A percentile compares a stretch with the other conserved stretches of the same genome.
Conservation (phyloP, 2,329 filamentous ascomycete species). For the Xylariaceae sp. region DNA sequence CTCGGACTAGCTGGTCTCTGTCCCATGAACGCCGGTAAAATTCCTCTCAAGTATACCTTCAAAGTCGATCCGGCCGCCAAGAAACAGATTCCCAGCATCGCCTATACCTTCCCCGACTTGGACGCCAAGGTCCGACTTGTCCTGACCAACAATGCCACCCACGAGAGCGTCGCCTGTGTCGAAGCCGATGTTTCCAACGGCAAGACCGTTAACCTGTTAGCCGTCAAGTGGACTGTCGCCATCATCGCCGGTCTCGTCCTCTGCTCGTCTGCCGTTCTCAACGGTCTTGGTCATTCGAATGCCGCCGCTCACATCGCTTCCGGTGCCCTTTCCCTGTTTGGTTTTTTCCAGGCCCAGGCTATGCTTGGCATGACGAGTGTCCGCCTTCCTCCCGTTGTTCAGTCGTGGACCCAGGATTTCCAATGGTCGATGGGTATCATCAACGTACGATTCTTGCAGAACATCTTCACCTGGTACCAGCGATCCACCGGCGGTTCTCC, state of each 20-base stretch:
- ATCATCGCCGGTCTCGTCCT: conserved; percentile 71
- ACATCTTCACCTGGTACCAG: conserved; percentile 82
- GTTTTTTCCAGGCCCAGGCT: conserved; percentile 82
- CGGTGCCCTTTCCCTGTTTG: conserved; percentile 76
- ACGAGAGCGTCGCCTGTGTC: conserved; percentile 65
- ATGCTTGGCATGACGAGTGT: conserved; percentile 75
- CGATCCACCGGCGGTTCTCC: conserved; percentile 76
- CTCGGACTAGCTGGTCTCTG: conserved; percentile 69
- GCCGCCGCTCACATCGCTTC: conserved; percentile 82
- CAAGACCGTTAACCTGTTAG: conserved; percentile 75
- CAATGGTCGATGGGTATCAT: conserved; percentile 92
- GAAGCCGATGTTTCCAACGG: conserved; percentile 77
- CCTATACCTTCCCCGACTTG: conserved; percentile 76
- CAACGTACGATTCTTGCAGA: conserved; percentile 69
- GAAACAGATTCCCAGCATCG: conserved; percentile 64
- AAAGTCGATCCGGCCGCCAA: conserved; percentile 49
- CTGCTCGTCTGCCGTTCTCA: conserved; percentile 72
- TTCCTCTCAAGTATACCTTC: conserved; percentile 68
- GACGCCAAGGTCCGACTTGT: conserved; percentile 71
- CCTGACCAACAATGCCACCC: conserved; percentile 59
- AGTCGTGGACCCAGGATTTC: conserved; percentile 86
- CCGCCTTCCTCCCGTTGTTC: conserved; percentile 70
- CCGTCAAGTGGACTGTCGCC: conserved; percentile 74
- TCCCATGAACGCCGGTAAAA: conserved; percentile 81
- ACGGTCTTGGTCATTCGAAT: conserved; percentile 77